Evolutionary conservation across 495 filamentous ascomycete species (phyloP).

Genomic region (Talaromyces wortmannii): DNA sequence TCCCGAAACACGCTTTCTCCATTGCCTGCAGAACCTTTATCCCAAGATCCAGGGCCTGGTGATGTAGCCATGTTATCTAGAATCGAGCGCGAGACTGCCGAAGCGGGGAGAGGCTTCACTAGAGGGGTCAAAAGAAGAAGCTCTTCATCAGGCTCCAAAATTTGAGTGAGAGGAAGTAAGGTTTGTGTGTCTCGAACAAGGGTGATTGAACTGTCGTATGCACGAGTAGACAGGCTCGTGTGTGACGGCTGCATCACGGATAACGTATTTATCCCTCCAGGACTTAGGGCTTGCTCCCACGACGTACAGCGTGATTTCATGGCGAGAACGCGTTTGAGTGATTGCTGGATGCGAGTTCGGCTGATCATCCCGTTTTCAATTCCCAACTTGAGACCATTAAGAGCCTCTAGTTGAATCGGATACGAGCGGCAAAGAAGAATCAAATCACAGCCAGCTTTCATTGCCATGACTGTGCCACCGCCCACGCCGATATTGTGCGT

Average conservation of each 20-base stretch:
- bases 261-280: conserved; percentile 61
- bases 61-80: conserved; percentile 43
- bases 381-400: conserved; percentile 75
- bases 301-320: conserved; percentile 73
- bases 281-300: conserved; percentile 79
- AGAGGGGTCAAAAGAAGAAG: conserved; percentile 75
- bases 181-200: conserved; percentile 78
- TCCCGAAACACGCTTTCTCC: conserved; percentile 85
- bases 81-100: conserved; percentile 55
- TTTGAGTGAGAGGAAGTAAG: conserved; percentile 68
- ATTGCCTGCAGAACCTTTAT: conserved; percentile 60
- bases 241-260: conserved; percentile 76
- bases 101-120: conserved; percentile 80
- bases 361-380: conserved; percentile 80
- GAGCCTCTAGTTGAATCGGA: conserved; percentile 78
- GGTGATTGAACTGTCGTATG: conserved; percentile 81
- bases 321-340: conserved; percentile 62
- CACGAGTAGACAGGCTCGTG: conserved; percentile 67
- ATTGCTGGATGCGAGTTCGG: conserved; percentile 65
- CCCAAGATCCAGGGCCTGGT: conserved; percentile 50
- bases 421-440: conserved; percentile 81
- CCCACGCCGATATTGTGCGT: conserved; percentile 89
- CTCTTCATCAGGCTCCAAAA: conserved; percentile 75
- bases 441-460: conserved; percentile 85
- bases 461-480: conserved; percentile 87